Evolutionary conservation across 345 rosid species (phyloP).

Genomic region (Lepidium africanum): DNA sequence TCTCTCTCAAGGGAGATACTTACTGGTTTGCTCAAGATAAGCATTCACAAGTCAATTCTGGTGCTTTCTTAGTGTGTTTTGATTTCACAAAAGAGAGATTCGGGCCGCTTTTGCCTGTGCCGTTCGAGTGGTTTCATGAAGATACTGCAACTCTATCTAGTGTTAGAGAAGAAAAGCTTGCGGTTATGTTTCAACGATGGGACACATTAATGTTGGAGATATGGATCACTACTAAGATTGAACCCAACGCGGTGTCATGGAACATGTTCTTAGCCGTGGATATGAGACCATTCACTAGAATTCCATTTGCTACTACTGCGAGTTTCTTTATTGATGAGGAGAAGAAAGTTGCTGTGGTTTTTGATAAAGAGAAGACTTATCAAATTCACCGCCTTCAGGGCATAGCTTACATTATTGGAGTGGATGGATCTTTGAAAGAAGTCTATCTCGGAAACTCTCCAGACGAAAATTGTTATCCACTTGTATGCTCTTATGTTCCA

Average conservation of each 20-base stretch:
- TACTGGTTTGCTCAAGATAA: background rate
- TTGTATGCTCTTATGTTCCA: no score
- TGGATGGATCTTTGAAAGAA: no score
- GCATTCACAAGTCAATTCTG: no score
- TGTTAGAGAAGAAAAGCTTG: background rate
- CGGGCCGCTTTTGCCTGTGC: background rate
- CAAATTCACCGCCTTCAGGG: no score
- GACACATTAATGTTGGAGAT: background rate
- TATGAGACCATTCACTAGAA: background rate
- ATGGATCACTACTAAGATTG: background rate
- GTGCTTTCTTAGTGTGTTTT: background rate
- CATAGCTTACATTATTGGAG: no score
- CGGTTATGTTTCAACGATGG: background rate
- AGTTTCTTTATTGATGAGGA: background rate
- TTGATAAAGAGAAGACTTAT: no score
- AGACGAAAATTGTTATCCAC: no score
- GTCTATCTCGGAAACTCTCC: no score
- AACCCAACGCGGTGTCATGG: background rate
- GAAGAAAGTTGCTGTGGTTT: no score
- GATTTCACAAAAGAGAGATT: background rate
- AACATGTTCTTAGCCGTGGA: background rate
- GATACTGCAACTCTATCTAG: background rate
- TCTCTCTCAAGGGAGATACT: background rate
- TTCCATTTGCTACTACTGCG: background rate
- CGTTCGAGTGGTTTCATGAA: background rate